These are phyloP conservation scores for Vigna unguiculata DNA, from an alignment of 306 rosid species.

Conservation along the genomic window DNA sequence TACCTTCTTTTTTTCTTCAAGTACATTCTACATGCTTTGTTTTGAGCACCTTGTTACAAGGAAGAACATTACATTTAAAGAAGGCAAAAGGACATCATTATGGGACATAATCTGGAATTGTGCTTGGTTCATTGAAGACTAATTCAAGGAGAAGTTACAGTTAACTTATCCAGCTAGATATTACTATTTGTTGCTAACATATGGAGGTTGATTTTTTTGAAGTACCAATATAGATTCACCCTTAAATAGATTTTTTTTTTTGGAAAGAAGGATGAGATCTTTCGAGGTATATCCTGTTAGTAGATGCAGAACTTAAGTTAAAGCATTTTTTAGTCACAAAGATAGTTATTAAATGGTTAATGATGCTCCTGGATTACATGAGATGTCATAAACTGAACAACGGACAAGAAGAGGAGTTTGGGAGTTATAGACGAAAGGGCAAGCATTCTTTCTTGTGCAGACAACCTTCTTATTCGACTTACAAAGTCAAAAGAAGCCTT, in stretches of 20 bases:
- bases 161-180: constrained; percentile 7
- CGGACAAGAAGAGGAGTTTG: background rate
- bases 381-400: background rate
- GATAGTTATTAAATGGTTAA: constrained; percentile 7
- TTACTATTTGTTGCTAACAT: constrained; percentile 5
- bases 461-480: constrained; percentile 6
- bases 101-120: background rate
- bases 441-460: constrained; percentile 15
- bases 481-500: constrained; percentile 9
- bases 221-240: background rate
- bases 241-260: constrained; percentile 33
- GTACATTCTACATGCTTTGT: constrained; percentile 5
- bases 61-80: constrained; percentile 19
- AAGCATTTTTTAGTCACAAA: background rate
- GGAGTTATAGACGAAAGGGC: background rate
- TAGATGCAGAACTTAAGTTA: background rate
- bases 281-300: background rate
- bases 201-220: constrained; percentile 16
- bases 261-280: background rate
- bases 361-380: background rate
- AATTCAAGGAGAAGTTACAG: constrained; percentile 24
- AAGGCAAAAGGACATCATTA: constrained; percentile 2
- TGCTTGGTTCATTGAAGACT: constrained; percentile 29
- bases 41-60: constrained; percentile 16
- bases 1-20: constrained; percentile 10